phyloP scores from a whole-genome alignment of 495 filamentous ascomycete species.

The Chlorociboria aeruginascens region DNA sequence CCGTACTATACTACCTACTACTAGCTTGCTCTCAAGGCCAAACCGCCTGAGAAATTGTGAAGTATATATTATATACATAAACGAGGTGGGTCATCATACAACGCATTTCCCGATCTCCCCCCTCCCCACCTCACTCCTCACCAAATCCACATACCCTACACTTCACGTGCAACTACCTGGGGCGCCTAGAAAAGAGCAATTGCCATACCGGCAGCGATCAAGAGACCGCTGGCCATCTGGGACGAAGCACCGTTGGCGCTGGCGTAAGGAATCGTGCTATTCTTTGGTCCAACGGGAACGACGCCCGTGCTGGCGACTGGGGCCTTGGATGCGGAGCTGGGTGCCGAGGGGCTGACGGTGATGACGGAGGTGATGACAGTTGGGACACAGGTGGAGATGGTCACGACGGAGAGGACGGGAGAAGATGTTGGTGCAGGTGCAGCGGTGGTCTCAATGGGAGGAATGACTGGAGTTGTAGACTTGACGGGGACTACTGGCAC shows the following conservation, averaged over 20 bases:
- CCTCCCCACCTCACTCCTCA: too few species aligned
- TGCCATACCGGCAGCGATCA: slow-evolving; percentile 23
- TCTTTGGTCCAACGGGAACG: background rate
- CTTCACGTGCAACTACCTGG: too few species aligned
- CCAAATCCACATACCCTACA: too few species aligned
- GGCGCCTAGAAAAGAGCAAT: slow-evolving; percentile 23
- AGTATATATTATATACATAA: too few species aligned
- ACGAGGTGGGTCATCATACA: too few species aligned
- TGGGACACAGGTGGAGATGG: slow-evolving; percentile 26
- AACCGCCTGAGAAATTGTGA: too few species aligned
- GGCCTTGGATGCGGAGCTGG: slow-evolving; percentile 4
- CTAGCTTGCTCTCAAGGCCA: too few species aligned
- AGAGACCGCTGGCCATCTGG: slow-evolving; percentile 23
- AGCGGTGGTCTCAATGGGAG: slow-evolving; percentile 12
- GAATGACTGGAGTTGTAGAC: slow-evolving; percentile 22
- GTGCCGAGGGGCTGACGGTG: slow-evolving; percentile 12
- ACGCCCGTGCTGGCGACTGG: background rate
- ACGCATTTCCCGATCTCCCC: too few species aligned
- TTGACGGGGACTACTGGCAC: slow-evolving; percentile 25
- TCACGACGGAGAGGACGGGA: slow-evolving; percentile 26
- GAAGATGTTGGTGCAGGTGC: slow-evolving; percentile 21
- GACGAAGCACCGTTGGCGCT: slow-evolving; percentile 22
- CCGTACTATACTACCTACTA: too few species aligned
- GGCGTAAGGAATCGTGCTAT: slow-evolving; percentile 8
- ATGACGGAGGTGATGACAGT: slow-evolving; percentile 3